Percentiles rank a stretch among this genome's conserved stretches.
Conservation (phyloP, 148 eudicot genomes). For the Rhododendron kiyosumense region DNA sequence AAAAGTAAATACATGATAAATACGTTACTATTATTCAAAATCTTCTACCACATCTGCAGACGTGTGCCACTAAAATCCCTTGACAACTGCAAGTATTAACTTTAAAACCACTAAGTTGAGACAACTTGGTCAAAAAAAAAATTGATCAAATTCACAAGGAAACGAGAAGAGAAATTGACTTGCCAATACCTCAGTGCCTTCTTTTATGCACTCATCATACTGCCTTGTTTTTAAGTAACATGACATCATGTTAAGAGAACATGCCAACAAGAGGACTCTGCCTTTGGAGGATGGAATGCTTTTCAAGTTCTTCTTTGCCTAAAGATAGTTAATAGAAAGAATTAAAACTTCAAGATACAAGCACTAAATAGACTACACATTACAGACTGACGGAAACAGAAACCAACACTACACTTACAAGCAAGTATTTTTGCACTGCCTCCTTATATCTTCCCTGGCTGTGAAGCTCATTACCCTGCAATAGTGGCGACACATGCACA, state of each 20-base stretch:
- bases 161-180: neutral
- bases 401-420: conserved; percentile 45
- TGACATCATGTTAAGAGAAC: conserved; percentile 96
- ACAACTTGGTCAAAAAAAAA: neutral
- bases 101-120: neutral
- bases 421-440: conserved; percentile 78
- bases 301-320: conserved; percentile 87
- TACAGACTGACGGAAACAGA: conserved; percentile 4
- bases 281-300: conserved; percentile 56
- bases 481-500: conserved; percentile 15
- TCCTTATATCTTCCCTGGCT: conserved; percentile 66
- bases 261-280: conserved; percentile 52
- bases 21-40: neutral
- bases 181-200: conserved; percentile 82
- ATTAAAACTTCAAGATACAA: neutral
- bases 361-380: neutral
- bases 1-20: neutral
- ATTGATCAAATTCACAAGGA: neutral
- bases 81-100: neutral
- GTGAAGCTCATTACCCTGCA: conserved; percentile 87
- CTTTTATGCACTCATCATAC: conserved; percentile 69
- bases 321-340: conserved; percentile 5
- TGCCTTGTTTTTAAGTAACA: conserved; percentile 84
- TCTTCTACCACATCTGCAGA: neutral
- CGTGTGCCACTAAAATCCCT: neutral